Evolutionary conservation across 2,329 filamentous ascomycete species (phyloP).

Genomic region (Zelopaecilomyces penicillatus): DNA sequence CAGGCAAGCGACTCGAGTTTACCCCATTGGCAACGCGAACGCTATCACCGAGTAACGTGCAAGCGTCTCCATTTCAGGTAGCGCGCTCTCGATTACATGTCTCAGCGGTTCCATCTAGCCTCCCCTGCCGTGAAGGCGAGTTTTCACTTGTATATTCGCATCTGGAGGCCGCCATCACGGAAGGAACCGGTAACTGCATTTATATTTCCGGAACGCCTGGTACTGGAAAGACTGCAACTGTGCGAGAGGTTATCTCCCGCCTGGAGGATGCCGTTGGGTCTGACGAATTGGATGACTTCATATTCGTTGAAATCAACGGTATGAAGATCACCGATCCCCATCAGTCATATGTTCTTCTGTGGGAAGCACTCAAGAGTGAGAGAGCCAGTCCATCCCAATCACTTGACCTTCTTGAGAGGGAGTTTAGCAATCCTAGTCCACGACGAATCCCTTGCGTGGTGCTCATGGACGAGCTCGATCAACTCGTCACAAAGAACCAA

Average conservation of each 20-base stretch:
- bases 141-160: constrained; percentile 90
- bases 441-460: constrained; percentile 91
- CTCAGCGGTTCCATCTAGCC: constrained; percentile 77
- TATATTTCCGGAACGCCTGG: constrained; percentile 99
- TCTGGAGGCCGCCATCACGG: constrained; percentile 86
- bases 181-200: constrained; percentile 90
- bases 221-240: constrained; percentile 94
- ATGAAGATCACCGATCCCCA: constrained; percentile 99
- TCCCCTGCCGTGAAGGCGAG: constrained; percentile 87
- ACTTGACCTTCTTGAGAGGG: constrained; percentile 79
- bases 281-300: constrained; percentile 95
- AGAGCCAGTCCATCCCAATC: constrained; percentile 88
- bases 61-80: constrained; percentile 83
- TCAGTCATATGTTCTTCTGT: constrained; percentile 88
- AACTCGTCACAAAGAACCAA: constrained; percentile 95
- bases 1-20: constrained; percentile 74
- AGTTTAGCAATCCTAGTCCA: constrained; percentile 87
- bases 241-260: constrained; percentile 85
- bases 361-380: constrained; percentile 92
- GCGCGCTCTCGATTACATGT: constrained; percentile 87
- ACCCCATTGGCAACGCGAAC: constrained; percentile 87
- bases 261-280: constrained; percentile 79
- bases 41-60: constrained; percentile 64
- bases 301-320: constrained; percentile 98
- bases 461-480: constrained; percentile 96